phyloP scores from a whole-genome alignment of 768 basidiomycete genomes.

The Lactarius deliciosus region DNA sequence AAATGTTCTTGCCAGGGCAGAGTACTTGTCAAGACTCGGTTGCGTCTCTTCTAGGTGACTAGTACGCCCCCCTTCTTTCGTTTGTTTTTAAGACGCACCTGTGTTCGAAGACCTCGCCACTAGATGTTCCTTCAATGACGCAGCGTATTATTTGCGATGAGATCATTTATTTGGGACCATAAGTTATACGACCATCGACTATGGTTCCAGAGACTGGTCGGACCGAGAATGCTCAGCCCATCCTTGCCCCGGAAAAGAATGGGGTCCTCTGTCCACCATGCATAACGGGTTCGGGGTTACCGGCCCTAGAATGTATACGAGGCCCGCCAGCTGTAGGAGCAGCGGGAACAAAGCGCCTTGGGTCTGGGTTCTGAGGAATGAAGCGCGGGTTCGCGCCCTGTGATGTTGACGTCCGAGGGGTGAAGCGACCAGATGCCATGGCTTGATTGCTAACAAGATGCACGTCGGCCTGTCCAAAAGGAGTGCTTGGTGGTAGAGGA shows the following conservation, averaged over 20 bases:
- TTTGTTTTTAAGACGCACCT: too few relatives aligned
- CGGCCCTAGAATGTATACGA: constrained; percentile 28
- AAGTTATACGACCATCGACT: neutral
- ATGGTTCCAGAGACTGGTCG: neutral
- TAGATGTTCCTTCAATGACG: neutral
- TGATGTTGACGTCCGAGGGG: constrained; percentile 24
- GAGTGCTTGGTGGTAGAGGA: neutral
- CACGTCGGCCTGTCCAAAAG: constrained; percentile 5
- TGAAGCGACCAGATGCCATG: constrained; percentile 9
- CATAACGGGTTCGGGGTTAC: constrained; percentile 13
- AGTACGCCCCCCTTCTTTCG: neutral
- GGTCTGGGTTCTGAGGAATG: constrained; percentile 29
- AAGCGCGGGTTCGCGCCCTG: constrained; percentile 13
- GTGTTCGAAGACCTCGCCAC: too few relatives aligned
- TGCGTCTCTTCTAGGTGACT: neutral
- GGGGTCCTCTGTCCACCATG: constrained; percentile 48
- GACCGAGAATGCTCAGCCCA: constrained; percentile 27
- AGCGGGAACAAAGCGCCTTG: constrained; percentile 28
- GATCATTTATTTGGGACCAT: neutral
- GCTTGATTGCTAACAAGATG: neutral
- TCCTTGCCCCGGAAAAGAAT: constrained; percentile 44
- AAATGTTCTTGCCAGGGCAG: neutral
- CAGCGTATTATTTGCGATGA: neutral
- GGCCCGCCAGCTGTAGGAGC: constrained; percentile 11
- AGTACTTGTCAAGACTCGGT: neutral